Base-by-base conservation (phyloP, 164 flowering plant genomes). In the Protea cynaroides region DNA sequence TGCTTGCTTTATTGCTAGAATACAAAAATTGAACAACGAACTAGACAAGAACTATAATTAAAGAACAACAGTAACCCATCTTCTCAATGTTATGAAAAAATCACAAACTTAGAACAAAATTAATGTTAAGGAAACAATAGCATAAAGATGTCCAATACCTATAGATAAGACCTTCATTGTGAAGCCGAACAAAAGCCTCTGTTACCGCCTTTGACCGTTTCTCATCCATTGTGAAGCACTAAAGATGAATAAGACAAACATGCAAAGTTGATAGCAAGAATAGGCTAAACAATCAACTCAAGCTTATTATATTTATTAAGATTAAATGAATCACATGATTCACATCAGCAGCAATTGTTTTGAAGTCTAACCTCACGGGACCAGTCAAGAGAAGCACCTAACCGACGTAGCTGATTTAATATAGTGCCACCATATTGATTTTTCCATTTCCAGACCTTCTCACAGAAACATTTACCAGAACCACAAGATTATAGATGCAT, bases 311-410 rank as follows among this genome's bases (percentile, higher is more conserved):
- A 15, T 22, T 19, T 37, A 19, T 18, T 1, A 36, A 12, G 13
- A 29, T 46, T 22, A 63, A 51, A 58, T 12, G 17, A 63, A 40
- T 8, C 22, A 21, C 7, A 8, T 21, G n/a, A n/a, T n/a, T n/a
- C n/a, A n/a, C n/a, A n/a, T 25, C 17, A 37, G 9, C n/a, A 37
- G 12, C 21, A 57, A 24, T 1, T 61, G 40, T 11, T 6, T 10
- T 14, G 52, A 65, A 58, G 57, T 9, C 65, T 65, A 71, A 95
- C 97, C 94, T 95, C 96, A 56, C 97, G 97, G 5, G 99, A 84
- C 99, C 99, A 95, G 73, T 95, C 99, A 68, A 92, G 88, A 72
- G 99, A 88, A n/a, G 89, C 89, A 68, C 97, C 99, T 60, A 95
- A 62, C 15, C 96, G 80, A 4, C 97, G 86, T 58, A 73, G 82